Base-by-base conservation (phyloP, 2,329 filamentous ascomycete genomes). In the Fusarium scirpi region DNA sequence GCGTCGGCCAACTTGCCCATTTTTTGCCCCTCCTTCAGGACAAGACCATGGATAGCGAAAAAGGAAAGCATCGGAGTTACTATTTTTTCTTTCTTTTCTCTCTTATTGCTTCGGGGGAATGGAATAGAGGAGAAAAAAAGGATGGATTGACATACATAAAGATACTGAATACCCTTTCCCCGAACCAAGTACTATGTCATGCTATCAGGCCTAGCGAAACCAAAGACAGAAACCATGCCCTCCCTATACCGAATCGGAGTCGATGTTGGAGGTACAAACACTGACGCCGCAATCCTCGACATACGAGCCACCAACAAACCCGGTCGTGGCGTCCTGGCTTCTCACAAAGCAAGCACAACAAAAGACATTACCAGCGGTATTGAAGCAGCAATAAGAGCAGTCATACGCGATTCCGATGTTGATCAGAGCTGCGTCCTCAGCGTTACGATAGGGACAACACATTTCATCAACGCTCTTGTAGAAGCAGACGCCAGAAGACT, bases 301-400 rank as follows among this genome's bases (percentile, higher is more conserved):
- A 76, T 82, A 58, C 78, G 73, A n/a, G 77, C 79, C 15, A 62
- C 74, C 10, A 73, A 79, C 53, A 73, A 72, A 20, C 75, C 79
- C 5, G 77, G 76, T 20, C 79, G 81, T 43, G 82, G 82, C 24
- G 81, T 85, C 11, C 72, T 84, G 7, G 83, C 83, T 6, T 85
- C 82, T 18, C 79, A 82, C 75, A 87, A 87, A 73, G 81, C 84
- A 6, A 76, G 83, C 1, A 87, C 85, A 0, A 86, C 84, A 3
- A 68, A 79, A n/a, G 82, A 86, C 71, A 84, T 86, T 40, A 86
- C 84, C 38, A 80, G 78, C 53, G 85, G 85, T 22, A 85, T 87
- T 29, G 79, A 83, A 65, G 71, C 74, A 12, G 83, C 84, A n/a
- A 84, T 86, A 60, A 71, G 77, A 13, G 79, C 80, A 12, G 81